phyloP scores from a whole-genome alignment of 1,284 basidiomycete genomes.

The Agaricales sp. region DNA sequence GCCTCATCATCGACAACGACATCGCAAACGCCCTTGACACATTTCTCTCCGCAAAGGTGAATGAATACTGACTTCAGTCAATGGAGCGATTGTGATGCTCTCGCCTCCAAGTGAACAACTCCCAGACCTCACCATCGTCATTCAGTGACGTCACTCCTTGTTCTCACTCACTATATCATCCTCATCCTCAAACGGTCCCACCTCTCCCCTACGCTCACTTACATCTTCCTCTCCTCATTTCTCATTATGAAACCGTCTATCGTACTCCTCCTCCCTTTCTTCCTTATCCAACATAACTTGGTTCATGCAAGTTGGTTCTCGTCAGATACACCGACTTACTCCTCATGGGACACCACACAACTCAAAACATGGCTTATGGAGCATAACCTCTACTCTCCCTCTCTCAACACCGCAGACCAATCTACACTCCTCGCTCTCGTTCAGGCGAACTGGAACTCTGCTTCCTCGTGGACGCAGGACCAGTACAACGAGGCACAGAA shows the following conservation, averaged over 20 bases:
- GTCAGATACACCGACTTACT: conserved; percentile 31
- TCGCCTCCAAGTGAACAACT: too few species aligned
- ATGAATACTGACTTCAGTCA: too few species aligned
- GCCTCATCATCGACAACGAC: too few species aligned
- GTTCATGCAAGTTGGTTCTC: conserved; percentile 48
- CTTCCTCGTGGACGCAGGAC: conserved; percentile 45
- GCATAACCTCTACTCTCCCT: conserved; percentile 53
- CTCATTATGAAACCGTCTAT: conserved; percentile 29
- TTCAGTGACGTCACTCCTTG: not conserved
- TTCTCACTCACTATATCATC: not conserved
- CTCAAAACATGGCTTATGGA: conserved; percentile 64
- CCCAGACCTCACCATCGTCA: not conserved
- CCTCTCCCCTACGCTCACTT: too few species aligned
- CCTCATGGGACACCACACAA: conserved; percentile 53
- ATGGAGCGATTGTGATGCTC: too few species aligned
- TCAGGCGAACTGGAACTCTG: conserved; percentile 53
- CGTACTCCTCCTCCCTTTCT: conserved; percentile 25
- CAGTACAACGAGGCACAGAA: conserved; percentile 58
- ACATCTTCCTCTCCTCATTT: conserved; percentile 8
- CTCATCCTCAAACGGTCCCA: too few species aligned
- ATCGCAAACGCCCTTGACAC: too few species aligned
- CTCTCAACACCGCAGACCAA: conserved; percentile 32
- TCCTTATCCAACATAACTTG: conserved; percentile 23
- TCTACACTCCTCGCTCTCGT: conserved; percentile 48
- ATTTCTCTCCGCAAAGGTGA: too few species aligned